A percentile compares a stretch with the other conserved stretches of the same genome.
Evolutionary conservation across 495 filamentous ascomycete species (phyloP).

Genomic region (Aspergillus funiculosus): DNA sequence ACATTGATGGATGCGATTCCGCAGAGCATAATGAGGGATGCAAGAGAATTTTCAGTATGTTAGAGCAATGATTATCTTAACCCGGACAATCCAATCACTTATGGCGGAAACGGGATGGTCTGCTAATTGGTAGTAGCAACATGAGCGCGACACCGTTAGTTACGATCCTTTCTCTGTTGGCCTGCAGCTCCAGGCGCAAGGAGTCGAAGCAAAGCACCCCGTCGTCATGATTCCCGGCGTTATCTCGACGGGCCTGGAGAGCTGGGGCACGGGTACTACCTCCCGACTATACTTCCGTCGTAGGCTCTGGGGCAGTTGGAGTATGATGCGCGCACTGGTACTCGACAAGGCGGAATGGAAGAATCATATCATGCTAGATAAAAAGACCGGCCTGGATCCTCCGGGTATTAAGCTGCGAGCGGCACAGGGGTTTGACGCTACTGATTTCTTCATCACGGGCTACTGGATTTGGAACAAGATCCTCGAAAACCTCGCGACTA

Average conservation of each 20-base stretch:
- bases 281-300: constrained; percentile 90
- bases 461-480: constrained; percentile 99
- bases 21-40: constrained; percentile 73
- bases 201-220: constrained; percentile 74
- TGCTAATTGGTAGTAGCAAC: constrained; percentile 46
- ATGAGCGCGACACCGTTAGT: constrained; percentile 78
- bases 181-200: constrained; percentile 73
- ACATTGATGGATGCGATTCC: constrained; percentile 76
- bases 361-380: constrained; percentile 93
- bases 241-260: constrained; percentile 94
- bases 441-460: constrained; percentile 77
- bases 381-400: constrained; percentile 83
- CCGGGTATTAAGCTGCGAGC: constrained; percentile 88
- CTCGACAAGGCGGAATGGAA: constrained; percentile 93
- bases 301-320: constrained; percentile 94
- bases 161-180: constrained; percentile 93
- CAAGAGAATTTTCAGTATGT: constrained; percentile 70
- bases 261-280: constrained; percentile 79
- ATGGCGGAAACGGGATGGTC: not conserved
- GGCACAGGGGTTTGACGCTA: constrained; percentile 95
- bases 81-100: not conserved
- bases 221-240: constrained; percentile 97
- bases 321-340: constrained; percentile 92
- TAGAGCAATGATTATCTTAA: not conserved
- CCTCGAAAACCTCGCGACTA: constrained; percentile 86